Base-by-base conservation (phyloP, 306 rosid species). In the Ammopiptanthus mongolicus region DNA sequence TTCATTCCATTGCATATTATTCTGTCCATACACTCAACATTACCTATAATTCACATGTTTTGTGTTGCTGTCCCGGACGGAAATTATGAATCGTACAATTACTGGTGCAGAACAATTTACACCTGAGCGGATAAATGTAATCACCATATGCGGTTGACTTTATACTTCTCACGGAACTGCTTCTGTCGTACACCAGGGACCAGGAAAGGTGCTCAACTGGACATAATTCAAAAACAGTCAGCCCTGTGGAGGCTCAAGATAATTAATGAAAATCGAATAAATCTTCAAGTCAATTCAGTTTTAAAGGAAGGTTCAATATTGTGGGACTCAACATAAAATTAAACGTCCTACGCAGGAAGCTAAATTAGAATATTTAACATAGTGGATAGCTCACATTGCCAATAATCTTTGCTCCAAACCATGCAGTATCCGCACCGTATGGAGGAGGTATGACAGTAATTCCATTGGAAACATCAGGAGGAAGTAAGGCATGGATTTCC, bases 171-270 rank as follows among this genome's bases (percentile, higher is more conserved):
- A 57, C 83, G 82, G 73, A 85, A 92, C 61, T 87, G 97, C 84
- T 86, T 88, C 85, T 18, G 83, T 88, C 23, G 79, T 8, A 78
- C 97, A 90, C 97, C 93, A 92, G 15, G 83, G 70, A 44, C 86
- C 82, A 13, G 91, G 93, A 77, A 92, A 92, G 65, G 91, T 85
- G 80, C 97, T 92, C 78, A 90, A 67, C 97, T 92, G 86, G 39
- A 74, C 67, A 69, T 22, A 65, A 70, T 41, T 15, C 46, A 53
- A 15, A 23, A 65, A 53, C 56, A 56, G 59, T 76, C 10, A 60
- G 65, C 21, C 64, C 31, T 34, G 29, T 19, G 18, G 18, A 46
- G 9, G 44, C 44, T 42, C 61, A 51, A 29, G 18, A 69, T 63
- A 63, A 59, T 55, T 33, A 18, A 33, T 19, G 63, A 67, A 31